These are phyloP conservation scores for Sungouiella blattae DNA, from an alignment of 805 yeast species.

Conservation along the genomic window DNA sequence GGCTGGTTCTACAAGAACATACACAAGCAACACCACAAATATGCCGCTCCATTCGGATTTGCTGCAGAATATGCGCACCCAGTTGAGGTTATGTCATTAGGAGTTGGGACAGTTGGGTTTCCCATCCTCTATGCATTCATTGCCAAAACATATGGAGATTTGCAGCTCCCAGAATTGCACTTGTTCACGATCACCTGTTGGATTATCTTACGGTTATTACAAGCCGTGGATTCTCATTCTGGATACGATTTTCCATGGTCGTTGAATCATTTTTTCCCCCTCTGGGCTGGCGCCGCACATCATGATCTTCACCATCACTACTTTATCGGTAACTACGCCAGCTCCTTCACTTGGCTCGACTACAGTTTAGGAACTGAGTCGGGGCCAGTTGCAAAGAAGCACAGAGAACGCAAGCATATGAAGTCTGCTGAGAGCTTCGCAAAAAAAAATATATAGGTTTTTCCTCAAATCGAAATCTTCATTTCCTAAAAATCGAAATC, in stretches of 20 bases:
- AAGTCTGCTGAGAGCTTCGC: conserved; percentile 34
- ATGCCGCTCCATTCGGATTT: conserved; percentile 61
- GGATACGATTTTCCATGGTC: conserved; percentile 66
- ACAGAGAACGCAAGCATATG: conserved; percentile 44
- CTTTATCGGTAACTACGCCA: conserved; percentile 57
- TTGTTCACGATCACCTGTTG: conserved; percentile 52
- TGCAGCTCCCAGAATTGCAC: conserved; percentile 33
- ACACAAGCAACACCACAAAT: conserved; percentile 59
- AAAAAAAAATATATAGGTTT: conserved; percentile 17
- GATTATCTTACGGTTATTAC: conserved; percentile 52
- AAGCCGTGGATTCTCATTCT: conserved; percentile 60
- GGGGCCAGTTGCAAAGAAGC: conserved; percentile 50
- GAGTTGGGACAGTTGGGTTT: conserved; percentile 59
- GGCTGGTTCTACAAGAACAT: conserved; percentile 55
- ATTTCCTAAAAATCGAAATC: too few species aligned
- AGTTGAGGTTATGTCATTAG: conserved; percentile 52
- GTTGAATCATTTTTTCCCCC: conserved; percentile 51
- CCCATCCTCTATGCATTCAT: conserved; percentile 52
- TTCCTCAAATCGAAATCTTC: too few species aligned
- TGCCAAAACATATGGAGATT: conserved; percentile 22
- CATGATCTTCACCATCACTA: conserved; percentile 61
- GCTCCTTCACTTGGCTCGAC: conserved; percentile 60
- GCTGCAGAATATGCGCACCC: conserved; percentile 65
- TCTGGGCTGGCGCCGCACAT: conserved; percentile 66
- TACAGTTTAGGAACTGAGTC: conserved; percentile 50